phyloP scores from a whole-genome alignment of 2,329 filamentous ascomycete species.

The Fusarium brevicatenulatum region DNA sequence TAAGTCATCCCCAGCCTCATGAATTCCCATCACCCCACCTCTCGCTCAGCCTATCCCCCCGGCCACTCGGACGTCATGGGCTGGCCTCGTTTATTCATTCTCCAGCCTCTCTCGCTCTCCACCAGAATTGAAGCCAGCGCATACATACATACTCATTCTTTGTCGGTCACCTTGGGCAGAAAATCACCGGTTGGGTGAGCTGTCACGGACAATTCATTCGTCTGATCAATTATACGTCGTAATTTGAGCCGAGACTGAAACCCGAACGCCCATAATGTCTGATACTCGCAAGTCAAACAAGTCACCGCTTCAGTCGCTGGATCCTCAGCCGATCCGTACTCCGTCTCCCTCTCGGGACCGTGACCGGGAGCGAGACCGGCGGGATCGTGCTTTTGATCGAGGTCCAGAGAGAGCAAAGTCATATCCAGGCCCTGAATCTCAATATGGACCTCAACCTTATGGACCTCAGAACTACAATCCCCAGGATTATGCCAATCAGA shows the following conservation, averaged over 20 bases:
- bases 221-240: not conserved
- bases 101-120: slow-evolving; percentile 39
- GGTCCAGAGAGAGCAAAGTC: slow-evolving; percentile 36
- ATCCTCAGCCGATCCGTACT: slow-evolving; percentile 44
- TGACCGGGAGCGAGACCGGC: slow-evolving; percentile 19
- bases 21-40: slow-evolving; percentile 34
- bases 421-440: slow-evolving; percentile 34
- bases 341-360: slow-evolving; percentile 37
- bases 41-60: slow-evolving; percentile 22
- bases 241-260: not conserved
- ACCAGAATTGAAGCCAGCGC: slow-evolving; percentile 26
- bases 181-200: not conserved
- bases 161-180: slow-evolving; percentile 11
- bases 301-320: slow-evolving; percentile 41
- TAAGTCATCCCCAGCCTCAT: slow-evolving; percentile 40
- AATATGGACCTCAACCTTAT: slow-evolving; percentile 31
- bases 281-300: slow-evolving; percentile 37
- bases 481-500: slow-evolving; percentile 31
- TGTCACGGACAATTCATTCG: not conserved
- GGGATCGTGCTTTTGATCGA: slow-evolving; percentile 19
- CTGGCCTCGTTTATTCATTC: slow-evolving; percentile 35
- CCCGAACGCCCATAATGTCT: slow-evolving; percentile 20
- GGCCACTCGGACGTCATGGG: slow-evolving; percentile 40
- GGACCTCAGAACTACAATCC: slow-evolving; percentile 24
- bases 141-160: slow-evolving; percentile 19